phyloP scores from a whole-genome alignment of 768 basidiomycete genomes.

The Termitomyces sp. region DNA sequence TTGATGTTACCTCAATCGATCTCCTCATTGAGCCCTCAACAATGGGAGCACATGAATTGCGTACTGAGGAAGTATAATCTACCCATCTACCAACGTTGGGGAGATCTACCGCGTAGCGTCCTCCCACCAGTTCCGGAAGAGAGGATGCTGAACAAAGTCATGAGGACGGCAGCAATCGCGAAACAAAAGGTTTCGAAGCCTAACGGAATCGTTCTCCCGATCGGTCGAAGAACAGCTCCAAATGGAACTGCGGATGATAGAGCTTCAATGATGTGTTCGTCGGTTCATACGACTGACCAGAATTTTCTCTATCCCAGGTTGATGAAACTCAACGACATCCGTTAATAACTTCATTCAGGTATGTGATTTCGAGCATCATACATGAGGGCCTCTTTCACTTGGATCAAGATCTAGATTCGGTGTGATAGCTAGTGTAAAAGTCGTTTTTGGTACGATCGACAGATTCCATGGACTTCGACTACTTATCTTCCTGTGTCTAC shows the following conservation, averaged over 20 bases:
- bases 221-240: background rate
- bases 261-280: background rate
- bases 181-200: conserved; percentile 3
- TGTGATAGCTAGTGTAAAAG: too few relatives aligned
- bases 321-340: background rate
- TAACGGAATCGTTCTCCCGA: background rate
- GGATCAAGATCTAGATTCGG: background rate
- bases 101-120: conserved; percentile 10
- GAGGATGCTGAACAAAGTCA: conserved; percentile 7
- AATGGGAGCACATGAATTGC: conserved; percentile 7
- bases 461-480: background rate
- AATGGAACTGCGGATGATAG: background rate
- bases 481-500: background rate
- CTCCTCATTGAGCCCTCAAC: conserved; percentile 10
- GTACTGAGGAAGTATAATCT: conserved; percentile 9
- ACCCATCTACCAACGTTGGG: conserved; percentile 10
- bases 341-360: background rate
- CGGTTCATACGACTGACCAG: background rate
- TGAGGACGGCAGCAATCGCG: background rate
- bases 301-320: background rate
- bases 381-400: background rate
- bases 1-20: conserved; percentile 8
- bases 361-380: background rate
- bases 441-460: background rate
- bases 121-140: conserved; percentile 7